Conservation (phyloP, 2,329 filamentous ascomycete species). For the Diaporthe ilicicola region DNA sequence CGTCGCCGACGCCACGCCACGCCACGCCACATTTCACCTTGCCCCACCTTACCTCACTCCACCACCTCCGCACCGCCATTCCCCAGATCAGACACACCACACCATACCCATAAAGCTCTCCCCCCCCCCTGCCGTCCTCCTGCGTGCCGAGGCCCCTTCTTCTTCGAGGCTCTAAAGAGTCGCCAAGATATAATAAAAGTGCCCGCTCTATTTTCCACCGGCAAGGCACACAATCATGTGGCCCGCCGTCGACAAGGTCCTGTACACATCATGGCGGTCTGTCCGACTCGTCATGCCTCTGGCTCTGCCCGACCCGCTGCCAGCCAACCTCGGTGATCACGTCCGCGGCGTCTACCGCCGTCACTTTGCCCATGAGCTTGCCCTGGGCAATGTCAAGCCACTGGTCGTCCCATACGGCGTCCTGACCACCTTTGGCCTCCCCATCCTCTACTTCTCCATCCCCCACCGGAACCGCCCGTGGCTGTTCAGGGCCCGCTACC, state of each 20-base stretch:
- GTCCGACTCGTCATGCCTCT: slow-evolving; percentile 10
- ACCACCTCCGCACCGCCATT: background rate
- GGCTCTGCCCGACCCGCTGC: background rate
- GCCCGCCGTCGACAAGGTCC: background rate
- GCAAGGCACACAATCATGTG: slow-evolving; percentile 19
- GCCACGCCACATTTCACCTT: background rate
- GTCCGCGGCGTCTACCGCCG: slow-evolving; percentile 29
- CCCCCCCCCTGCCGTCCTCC: background rate
- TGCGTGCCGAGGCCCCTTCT: background rate
- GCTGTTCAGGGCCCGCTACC: slow-evolving; percentile 60
- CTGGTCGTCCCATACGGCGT: slow-evolving; percentile 63
- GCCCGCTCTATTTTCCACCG: background rate
- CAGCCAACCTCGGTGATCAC: slow-evolving; percentile 28
- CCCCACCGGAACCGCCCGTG: slow-evolving; percentile 60
- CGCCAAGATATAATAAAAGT: background rate
- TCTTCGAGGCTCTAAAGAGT: too few species aligned
- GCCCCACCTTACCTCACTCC: background rate
- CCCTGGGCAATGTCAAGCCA: slow-evolving; percentile 52
- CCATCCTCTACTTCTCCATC: slow-evolving; percentile 63
- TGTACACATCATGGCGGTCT: slow-evolving; percentile 14
- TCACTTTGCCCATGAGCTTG: slow-evolving; percentile 41
- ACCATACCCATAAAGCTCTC: background rate
- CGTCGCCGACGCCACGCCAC: background rate
- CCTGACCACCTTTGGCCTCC: slow-evolving; percentile 57
- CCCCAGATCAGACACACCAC: background rate